Conservation (phyloP, 1,284 basidiomycete genomes). For the Exobasidium rhododendri region DNA sequence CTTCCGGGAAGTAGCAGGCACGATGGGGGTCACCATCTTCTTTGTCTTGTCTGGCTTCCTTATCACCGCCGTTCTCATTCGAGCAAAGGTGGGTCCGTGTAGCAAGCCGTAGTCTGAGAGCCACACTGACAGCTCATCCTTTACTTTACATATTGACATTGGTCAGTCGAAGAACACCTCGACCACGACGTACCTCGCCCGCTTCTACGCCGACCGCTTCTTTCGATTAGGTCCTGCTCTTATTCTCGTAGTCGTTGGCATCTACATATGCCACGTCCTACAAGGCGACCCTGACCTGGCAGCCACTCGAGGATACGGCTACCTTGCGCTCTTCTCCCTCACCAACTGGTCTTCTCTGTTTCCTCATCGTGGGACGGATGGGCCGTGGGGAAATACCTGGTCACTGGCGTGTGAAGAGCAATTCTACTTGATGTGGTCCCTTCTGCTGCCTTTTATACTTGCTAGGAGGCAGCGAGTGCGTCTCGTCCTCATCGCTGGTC, state of each 20-base stretch:
- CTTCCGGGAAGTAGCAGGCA: constrained; percentile 10
- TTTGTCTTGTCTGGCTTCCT: constrained; percentile 32
- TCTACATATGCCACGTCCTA: not conserved
- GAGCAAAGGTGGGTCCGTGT: not conserved
- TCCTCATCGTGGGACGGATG: constrained; percentile 13
- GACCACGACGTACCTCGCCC: not conserved
- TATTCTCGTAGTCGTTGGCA: not conserved
- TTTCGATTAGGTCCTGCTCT: not conserved
- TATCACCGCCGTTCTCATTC: constrained; percentile 28
- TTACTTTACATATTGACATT: not conserved
- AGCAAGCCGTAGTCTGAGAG: constrained; percentile 5
- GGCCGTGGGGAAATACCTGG: constrained; percentile 20
- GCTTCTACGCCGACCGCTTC: not conserved
- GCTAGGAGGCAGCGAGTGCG: not conserved
- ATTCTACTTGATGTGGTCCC: constrained; percentile 33
- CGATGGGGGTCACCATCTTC: constrained; percentile 25
- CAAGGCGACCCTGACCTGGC: too few species aligned
- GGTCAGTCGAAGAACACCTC: not conserved
- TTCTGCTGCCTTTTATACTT: constrained; percentile 16
- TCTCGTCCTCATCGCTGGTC: not conserved
- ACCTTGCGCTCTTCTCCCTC: too few species aligned
- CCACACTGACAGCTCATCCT: too few species aligned
- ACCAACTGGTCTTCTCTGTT: too few species aligned
- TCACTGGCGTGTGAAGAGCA: constrained; percentile 29
- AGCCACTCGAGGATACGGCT: too few species aligned